Conservation (phyloP, 2,329 filamentous ascomycete species). For the Cladobotryum protrusum region DNA sequence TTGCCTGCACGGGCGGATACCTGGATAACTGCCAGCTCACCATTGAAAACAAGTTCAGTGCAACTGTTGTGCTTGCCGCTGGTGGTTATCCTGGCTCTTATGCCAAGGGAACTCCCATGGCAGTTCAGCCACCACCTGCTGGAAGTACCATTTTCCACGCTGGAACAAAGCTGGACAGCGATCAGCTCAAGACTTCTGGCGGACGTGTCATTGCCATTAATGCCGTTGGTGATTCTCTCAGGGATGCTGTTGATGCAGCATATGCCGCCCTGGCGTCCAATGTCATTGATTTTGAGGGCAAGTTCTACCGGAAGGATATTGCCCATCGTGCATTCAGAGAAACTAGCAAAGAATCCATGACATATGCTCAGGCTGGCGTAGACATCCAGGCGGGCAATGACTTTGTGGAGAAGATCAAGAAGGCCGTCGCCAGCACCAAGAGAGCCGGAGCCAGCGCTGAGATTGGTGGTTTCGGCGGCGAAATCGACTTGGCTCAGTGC, state of each 20-base stretch:
- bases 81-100: conserved; percentile 87
- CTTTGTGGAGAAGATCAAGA: conserved; percentile 87
- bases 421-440: conserved; percentile 76
- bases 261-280: conserved; percentile 69
- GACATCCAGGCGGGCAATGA: conserved; percentile 92
- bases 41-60: conserved; percentile 65
- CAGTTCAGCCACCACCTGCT: conserved; percentile 37
- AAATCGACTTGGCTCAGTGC: conserved; percentile 54
- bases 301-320: conserved; percentile 92
- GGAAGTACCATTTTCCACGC: conserved; percentile 82
- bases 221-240: conserved; percentile 63
- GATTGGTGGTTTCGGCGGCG: conserved; percentile 90
- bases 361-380: conserved; percentile 89
- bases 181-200: conserved; percentile 67
- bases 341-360: conserved; percentile 48
- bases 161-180: conserved; percentile 63
- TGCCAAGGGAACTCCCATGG: conserved; percentile 64
- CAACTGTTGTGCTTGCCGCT: conserved; percentile 89
- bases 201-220: conserved; percentile 93
- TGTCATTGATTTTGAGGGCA: conserved; percentile 72
- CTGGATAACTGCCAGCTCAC: conserved; percentile 65
- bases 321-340: conserved; percentile 65
- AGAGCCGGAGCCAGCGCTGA: conserved; percentile 84
- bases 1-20: conserved; percentile 72
- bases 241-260: conserved; percentile 79